phyloP scores from a whole-genome alignment of 2,329 filamentous ascomycete genomes.

The Pseudocercospora crystallina region DNA sequence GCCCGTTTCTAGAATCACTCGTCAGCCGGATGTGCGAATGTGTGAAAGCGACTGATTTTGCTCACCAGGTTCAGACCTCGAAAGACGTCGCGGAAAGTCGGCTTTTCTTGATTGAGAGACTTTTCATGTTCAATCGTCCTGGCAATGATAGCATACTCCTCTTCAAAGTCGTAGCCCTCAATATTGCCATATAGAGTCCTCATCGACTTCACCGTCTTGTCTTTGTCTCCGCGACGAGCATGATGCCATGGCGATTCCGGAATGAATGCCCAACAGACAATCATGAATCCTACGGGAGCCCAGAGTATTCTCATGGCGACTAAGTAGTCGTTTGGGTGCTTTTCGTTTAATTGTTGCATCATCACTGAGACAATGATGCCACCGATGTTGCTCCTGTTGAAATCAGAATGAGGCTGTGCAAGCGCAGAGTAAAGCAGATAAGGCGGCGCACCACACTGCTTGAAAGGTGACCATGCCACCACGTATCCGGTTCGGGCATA shows the following conservation, averaged over 20 bases:
- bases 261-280: slow-evolving; percentile 4
- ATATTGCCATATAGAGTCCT: background rate
- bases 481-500: slow-evolving; percentile 4
- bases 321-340: slow-evolving; percentile 6
- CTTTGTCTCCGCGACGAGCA: slow-evolving; percentile 4
- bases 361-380: slow-evolving; percentile 7
- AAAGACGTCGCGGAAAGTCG: slow-evolving; percentile 6
- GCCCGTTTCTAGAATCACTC: slow-evolving; percentile 1
- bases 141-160: slow-evolving; percentile 7
- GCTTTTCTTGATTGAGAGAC: slow-evolving; percentile 4
- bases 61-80: slow-evolving; percentile 3
- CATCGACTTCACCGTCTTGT: slow-evolving; percentile 1
- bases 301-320: slow-evolving; percentile 7
- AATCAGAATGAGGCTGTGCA: background rate
- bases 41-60: background rate
- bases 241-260: slow-evolving; percentile 9
- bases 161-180: slow-evolving; percentile 8
- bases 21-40: background rate
- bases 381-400: slow-evolving; percentile 3
- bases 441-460: background rate
- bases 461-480: slow-evolving; percentile 7
- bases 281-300: slow-evolving; percentile 2
- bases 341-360: slow-evolving; percentile 9
- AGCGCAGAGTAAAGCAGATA: background rate
- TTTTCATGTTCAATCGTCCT: slow-evolving; percentile 8